Base-by-base conservation (phyloP, 805 yeast species). In the Metschnikowia koreensis region DNA sequence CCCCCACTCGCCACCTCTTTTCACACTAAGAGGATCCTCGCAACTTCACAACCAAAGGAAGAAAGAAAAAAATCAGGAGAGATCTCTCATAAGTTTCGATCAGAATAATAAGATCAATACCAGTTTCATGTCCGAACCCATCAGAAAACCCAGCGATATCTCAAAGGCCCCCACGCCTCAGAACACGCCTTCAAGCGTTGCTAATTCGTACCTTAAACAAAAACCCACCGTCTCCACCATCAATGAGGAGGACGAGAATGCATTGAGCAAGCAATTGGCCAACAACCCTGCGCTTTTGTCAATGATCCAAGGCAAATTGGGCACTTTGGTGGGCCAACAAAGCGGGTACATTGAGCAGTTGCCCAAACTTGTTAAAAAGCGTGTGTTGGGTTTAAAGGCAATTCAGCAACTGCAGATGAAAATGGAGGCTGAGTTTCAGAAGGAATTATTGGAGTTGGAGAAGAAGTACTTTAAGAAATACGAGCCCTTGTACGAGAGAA, bases 111-210 rank as follows among this genome's bases (percentile, higher is more conserved):
- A 3, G 6, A 31, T 31, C 10, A 31, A 31, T 31, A 9, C 10
- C 13, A 31, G 10, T 31, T 31, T 12, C 15, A 90, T 91, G 97
- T 82, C 93, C 45, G 93, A 86, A 71, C 97, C 97, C 39, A 91
- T 91, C 71, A 87, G 86, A 76, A 83, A 83, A 65, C 66, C 69
- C 58, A 87, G 86, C 66, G 89, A 89, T 66, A 82, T 89, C 59
- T 87, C 93, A 57, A 83, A 84, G 63, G 98, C 99, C 7, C 99
- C 99, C 42, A 94, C 99, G 1, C 99, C 99, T 6, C 99, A 94
- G 67, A 94, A 94, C 78, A 94, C 99, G 1, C 99, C 99, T 13
- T 89, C 98, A 3, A 84, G 93, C 36, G 88, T 86, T 37, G 79
- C 89, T 40, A 84, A 83, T 55, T 85, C 92, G 22, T 88, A 84